Base-by-base conservation (phyloP, 768 basidiomycete species). In the Thelephora aurantiotincta region DNA sequence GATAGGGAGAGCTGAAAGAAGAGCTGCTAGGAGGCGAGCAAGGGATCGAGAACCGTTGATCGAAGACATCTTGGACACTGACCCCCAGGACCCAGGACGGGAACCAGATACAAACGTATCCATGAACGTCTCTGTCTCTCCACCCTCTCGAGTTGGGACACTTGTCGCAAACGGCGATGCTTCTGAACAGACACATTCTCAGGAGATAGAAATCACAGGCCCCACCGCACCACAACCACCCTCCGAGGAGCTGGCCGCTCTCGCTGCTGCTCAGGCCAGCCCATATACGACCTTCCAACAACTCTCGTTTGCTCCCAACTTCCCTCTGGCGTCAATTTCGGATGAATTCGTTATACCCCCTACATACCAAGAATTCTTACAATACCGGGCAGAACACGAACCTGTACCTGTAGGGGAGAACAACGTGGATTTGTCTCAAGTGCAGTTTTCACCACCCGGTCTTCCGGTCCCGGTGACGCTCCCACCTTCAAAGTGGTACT, bases 231-330 rank as follows among this genome's bases (percentile, higher is more conserved):
- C 33, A 58, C 38, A 41, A 22, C 16, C 38, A 9, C 16, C 16
- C 2, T 71, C 74, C 1, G 86, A 89, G 50, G 86, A 89, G 57
- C 62, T 85, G 16, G 61, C 80, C 2, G 69, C 80, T 11, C 65
- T 85, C 6, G 77, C 81, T 34, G 77, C 79, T 2, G 71, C 81
- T 6, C 78, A 82, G 48, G 77, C 80, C 63, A 84, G 86, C 16
- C 78, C 88, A 26, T 94, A 92, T 60, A 88, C 85, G 16, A 92
- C 88, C 6, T 93, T 94, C 66, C 91, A 92, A 58, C 90, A 94
- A 64, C 67, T 94, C 13, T 72, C 70, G 6, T 92, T 89, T 57
- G 76, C 91, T 2, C 90, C 90, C 9, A 80, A 74, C 45, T 88
- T 94, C 55, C 90, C 90, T n/a, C 69, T 92, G 47, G 83, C 84